Evolutionary conservation across 192 early-diverging fungal genomes (phyloP), one percentile per base, ranked within the genome.

Genomic region (Podochytrium sp.): DNA sequence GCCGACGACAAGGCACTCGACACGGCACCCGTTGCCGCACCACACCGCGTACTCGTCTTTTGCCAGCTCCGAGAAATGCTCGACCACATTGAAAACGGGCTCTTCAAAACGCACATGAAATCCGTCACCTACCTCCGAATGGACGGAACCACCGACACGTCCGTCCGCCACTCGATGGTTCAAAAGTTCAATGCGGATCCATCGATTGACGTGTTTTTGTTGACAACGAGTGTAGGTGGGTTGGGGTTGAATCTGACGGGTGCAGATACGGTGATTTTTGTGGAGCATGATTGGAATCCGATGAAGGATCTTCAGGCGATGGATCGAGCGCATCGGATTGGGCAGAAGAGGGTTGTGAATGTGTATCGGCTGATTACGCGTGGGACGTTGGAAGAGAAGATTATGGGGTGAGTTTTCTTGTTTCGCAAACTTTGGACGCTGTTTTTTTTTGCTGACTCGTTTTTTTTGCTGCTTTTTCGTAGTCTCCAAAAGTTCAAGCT

Each of bases 251-350:
- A 98, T 65, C 81, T 99, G 71, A 99, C 98, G 4, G 98, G 96
- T 3, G 98, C 98, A n/a, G 98, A 99, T 68, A 97, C 96, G 2
- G 97, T 99, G 0, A 96, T 99, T 35, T 98, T 99, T 87, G 93
- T 98, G 10, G 98, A 99, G 77, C 98, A 98, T 75, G 98, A 99
- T 73, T 99, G 96, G 90, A 99, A 99, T 76, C 98, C 98, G 4
- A 96, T 96, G 86, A 98, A 96, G 80, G 98, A 99, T 83, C 78
- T 98, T 65, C 98, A 99, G 79, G 98, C 98, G 1, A 98, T 98
- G 98, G 98, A 99, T 80, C 90, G 98, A 42, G 98, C 96, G 0
- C 98, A 99, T 81, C 92, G 98, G 33, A 90, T 99, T 62, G 98
- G 98, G 23, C 98, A 99, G 78, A 97, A 96, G 71, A 87, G 92